phyloP scores from a whole-genome alignment of 208 protist genomes.

The Herpetomonas muscarum region DNA sequence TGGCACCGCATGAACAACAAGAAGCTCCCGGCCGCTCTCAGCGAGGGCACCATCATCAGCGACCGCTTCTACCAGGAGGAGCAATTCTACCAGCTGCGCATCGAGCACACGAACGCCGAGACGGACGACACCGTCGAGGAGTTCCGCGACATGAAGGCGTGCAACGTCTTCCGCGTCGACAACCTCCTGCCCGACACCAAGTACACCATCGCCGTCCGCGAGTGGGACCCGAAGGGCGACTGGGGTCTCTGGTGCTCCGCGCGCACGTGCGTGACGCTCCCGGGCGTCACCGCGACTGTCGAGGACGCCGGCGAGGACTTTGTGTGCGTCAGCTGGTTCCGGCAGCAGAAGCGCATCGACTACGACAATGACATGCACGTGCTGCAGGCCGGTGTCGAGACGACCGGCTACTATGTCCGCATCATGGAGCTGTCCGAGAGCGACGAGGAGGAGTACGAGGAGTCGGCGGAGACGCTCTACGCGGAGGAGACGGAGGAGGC shows the following conservation, averaged over 20 bases:
- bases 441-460: conserved; percentile 3
- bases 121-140: conserved; percentile 55
- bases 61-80: conserved; percentile 48
- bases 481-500: conserved; percentile 8
- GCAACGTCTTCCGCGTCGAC: conserved; percentile 76
- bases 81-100: conserved; percentile 74
- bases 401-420: conserved; percentile 65
- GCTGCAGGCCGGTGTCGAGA: conserved; percentile 67
- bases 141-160: conserved; percentile 65
- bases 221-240: conserved; percentile 85
- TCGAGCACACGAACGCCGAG: conserved; percentile 51
- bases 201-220: conserved; percentile 86
- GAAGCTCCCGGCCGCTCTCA: conserved; percentile 43
- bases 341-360: conserved; percentile 56
- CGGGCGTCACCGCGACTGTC: conserved; percentile 53
- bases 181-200: conserved; percentile 79
- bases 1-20: conserved; percentile 87
- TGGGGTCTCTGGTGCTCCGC: conserved; percentile 88
- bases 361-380: conserved; percentile 87
- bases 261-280: conserved; percentile 78
- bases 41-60: conserved; percentile 50
- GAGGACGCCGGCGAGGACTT: conserved; percentile 81
- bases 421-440: conserved; percentile 55
- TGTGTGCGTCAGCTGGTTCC: conserved; percentile 59
- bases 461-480: background rate